phyloP scores from a whole-genome alignment of 2,329 filamentous ascomycete genomes.

The Ascochyta koolunga region DNA sequence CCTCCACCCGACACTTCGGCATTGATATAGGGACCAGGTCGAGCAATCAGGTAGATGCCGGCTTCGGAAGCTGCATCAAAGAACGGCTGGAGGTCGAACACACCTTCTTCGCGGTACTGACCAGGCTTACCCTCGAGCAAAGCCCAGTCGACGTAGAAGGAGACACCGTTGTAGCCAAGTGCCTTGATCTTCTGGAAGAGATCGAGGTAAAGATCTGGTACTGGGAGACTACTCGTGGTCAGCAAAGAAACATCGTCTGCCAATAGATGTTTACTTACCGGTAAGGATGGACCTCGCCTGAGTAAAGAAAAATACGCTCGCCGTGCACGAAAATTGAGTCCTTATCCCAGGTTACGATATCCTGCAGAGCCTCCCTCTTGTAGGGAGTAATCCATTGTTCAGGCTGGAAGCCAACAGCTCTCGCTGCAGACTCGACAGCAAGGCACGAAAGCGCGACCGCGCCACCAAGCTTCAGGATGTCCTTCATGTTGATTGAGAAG shows the following conservation, averaged over 20 bases:
- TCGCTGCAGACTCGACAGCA: conserved; percentile 54
- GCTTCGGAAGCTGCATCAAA: conserved; percentile 75
- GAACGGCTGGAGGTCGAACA: conserved; percentile 76
- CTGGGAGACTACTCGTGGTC: conserved; percentile 57
- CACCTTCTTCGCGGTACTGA: conserved; percentile 70
- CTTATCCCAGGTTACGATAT: conserved; percentile 73
- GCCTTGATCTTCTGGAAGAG: conserved; percentile 84
- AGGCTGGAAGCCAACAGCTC: conserved; percentile 57
- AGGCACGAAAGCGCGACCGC: conserved; percentile 46
- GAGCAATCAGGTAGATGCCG: conserved; percentile 77
- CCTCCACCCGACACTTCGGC: conserved; percentile 78
- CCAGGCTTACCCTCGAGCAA: conserved; percentile 76
- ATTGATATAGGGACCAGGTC: conserved; percentile 77
- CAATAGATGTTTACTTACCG: conserved; percentile 44
- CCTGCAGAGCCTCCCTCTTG: conserved; percentile 59
- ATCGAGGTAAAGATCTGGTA: conserved; percentile 70
- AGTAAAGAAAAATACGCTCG: conserved; percentile 73
- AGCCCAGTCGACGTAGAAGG: conserved; percentile 81
- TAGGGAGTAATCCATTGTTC: conserved; percentile 57
- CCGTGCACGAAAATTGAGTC: conserved; percentile 73
- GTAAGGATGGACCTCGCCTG: conserved; percentile 76
- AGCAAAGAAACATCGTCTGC: not conserved
- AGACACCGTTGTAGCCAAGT: conserved; percentile 78
- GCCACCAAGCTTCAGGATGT: conserved; percentile 22
- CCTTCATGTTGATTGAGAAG: conserved; percentile 25